These are phyloP conservation scores for Cyberlindnera sargentensis DNA, from an alignment of 805 yeast genomes.

Conservation along the genomic window DNA sequence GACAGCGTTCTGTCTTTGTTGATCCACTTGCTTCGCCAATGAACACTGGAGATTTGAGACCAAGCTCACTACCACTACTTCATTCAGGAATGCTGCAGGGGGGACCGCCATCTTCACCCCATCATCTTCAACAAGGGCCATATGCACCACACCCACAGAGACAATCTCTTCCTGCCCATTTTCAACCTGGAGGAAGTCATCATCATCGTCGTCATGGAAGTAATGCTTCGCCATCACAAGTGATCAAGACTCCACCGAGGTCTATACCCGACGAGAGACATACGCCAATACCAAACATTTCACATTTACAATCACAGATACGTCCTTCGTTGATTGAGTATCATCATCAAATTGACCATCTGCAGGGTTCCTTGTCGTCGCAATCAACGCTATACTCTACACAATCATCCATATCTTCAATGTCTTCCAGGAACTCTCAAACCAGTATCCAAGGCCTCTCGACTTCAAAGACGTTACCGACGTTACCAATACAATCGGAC, in stretches of 20 bases:
- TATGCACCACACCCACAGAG: background rate
- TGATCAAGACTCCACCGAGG: conserved; percentile 12
- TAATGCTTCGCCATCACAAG: no score
- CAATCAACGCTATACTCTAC: conserved; percentile 18
- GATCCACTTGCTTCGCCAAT: conserved; percentile 16
- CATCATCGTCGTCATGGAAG: background rate
- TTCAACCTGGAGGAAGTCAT: background rate
- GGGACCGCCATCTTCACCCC: background rate
- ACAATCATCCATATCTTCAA: conserved; percentile 21
- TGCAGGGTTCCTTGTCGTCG: conserved; percentile 16
- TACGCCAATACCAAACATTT: conserved; percentile 13
- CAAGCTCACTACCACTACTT: background rate
- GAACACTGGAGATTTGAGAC: background rate
- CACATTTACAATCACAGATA: conserved; percentile 15
- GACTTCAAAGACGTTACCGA: background rate
- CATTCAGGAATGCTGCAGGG: background rate
- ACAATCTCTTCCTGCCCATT: conserved; percentile 2
- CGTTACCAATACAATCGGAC: no score
- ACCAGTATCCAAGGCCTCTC: background rate
- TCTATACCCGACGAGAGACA: conserved; percentile 15
- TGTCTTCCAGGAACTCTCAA: conserved; percentile 19
- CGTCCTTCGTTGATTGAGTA: conserved; percentile 21
- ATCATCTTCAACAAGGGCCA: background rate
- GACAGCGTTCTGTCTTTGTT: conserved; percentile 23
- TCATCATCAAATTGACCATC: conserved; percentile 5